A percentile compares a stretch with the other conserved stretches of the same genome.
phyloP scores from a whole-genome alignment of 2,329 filamentous ascomycete species.

The Colletotrichum sublineola region DNA sequence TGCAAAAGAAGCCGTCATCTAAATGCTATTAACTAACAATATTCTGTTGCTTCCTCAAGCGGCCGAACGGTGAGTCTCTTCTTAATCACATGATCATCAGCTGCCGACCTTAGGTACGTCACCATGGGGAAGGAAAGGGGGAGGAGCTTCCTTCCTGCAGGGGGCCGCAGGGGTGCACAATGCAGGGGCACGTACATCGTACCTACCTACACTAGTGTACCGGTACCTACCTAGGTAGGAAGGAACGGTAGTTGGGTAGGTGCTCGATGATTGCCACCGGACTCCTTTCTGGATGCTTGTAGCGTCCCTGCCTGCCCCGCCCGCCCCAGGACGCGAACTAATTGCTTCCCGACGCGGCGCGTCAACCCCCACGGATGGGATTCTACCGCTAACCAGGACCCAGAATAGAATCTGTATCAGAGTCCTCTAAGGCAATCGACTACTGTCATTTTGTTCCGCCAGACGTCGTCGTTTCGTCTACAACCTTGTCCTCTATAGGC shows the following conservation, averaged over 20 bases:
- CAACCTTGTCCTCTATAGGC: background rate
- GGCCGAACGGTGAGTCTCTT: accelerated
- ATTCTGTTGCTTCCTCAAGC: background rate
- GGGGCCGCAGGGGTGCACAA: background rate
- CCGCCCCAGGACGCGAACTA: conserved; percentile 28
- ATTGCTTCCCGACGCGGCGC: conserved; percentile 22
- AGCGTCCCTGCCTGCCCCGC: conserved; percentile 4
- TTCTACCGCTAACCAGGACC: background rate
- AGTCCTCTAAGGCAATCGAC: background rate
- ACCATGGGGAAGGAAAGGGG: background rate
- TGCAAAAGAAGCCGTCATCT: background rate
- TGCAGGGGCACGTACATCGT: background rate
- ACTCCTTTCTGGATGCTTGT: conserved; percentile 1
- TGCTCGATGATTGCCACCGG: too few relatives aligned
- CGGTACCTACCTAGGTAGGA: too few relatives aligned
- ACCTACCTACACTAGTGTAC: too few relatives aligned
- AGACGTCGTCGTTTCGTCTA: background rate
- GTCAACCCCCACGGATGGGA: background rate
- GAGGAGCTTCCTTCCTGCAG: background rate
- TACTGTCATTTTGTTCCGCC: background rate
- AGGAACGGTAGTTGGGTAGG: too few relatives aligned
- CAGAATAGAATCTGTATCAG: background rate
- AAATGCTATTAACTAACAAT: background rate
- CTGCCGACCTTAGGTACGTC: background rate
- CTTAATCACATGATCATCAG: background rate